These are phyloP conservation scores for Saccharomycopsis phalli DNA, from an alignment of 1,139 yeast species.

Conservation along the genomic window DNA sequence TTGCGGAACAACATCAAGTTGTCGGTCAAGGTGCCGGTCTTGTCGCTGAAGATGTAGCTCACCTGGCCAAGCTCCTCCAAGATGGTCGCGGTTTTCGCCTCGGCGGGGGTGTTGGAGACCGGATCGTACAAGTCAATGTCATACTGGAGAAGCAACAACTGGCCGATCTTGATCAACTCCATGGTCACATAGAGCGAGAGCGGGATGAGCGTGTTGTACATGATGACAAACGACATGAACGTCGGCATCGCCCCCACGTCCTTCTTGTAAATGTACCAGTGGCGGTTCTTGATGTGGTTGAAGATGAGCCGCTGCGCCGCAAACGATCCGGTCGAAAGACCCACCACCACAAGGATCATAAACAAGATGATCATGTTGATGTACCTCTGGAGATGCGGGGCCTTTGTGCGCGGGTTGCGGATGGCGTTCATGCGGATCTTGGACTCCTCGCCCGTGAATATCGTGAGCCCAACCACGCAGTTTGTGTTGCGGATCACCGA, in stretches of 20 bases:
- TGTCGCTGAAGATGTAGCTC: constrained; percentile 87
- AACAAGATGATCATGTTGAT: constrained; percentile 78
- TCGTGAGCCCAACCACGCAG: constrained; percentile 64
- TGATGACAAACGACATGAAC: constrained; percentile 89
- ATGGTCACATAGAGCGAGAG: constrained; percentile 89
- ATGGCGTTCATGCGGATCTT: constrained; percentile 93
- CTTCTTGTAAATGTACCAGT: constrained; percentile 65
- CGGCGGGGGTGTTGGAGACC: constrained; percentile 82
- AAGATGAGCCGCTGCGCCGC: constrained; percentile 63
- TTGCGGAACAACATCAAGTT: constrained; percentile 82
- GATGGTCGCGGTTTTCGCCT: constrained; percentile 90
- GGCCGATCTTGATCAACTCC: constrained; percentile 90
- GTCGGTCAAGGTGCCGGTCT: constrained; percentile 94
- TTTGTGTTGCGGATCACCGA: constrained; percentile 78
- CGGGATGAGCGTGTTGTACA: constrained; percentile 95
- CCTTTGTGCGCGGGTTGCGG: constrained; percentile 80
- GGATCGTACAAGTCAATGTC: constrained; percentile 93
- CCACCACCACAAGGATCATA: constrained; percentile 77
- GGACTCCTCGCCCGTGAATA: constrained; percentile 93
- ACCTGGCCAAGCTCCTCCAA: constrained; percentile 97
- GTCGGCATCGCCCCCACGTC: constrained; percentile 90
- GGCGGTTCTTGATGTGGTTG: constrained; percentile 31
- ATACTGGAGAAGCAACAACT: constrained; percentile 69
- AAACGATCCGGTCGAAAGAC: constrained; percentile 70
- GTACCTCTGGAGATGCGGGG: constrained; percentile 80